phyloP scores from a whole-genome alignment of 2,329 filamentous ascomycete genomes.

The Diaporthe batatas region DNA sequence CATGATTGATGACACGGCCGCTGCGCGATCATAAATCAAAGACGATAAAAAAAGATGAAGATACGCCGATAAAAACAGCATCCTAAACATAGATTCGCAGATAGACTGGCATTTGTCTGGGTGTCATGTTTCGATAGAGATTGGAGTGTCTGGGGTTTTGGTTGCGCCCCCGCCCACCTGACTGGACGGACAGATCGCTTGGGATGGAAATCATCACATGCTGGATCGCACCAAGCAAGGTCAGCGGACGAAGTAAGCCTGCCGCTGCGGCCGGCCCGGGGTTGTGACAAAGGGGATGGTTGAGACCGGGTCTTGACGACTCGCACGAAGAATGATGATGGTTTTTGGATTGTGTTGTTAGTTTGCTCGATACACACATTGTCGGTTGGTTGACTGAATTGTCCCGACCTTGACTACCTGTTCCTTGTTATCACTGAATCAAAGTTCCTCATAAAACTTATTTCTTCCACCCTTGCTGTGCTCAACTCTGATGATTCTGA shows the following conservation, averaged over 20 bases:
- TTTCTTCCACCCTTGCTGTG: no score
- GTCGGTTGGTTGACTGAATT: not conserved
- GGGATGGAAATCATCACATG: not conserved
- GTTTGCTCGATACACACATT: not conserved
- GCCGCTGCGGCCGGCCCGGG: constrained; percentile 39
- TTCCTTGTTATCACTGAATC: not conserved
- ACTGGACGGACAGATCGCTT: constrained; percentile 17
- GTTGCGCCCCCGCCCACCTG: not conserved
- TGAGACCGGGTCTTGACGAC: not conserved
- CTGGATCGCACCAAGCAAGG: constrained; percentile 21
- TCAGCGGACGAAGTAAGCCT: constrained; percentile 35
- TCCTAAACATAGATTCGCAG: constrained; percentile 29
- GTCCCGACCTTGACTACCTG: not conserved
- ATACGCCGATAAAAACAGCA: constrained; percentile 33
- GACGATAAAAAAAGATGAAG: constrained; percentile 26
- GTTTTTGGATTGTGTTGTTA: not conserved
- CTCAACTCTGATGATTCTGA: no score
- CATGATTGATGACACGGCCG: not conserved
- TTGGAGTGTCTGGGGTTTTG: constrained; percentile 5
- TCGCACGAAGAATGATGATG: not conserved
- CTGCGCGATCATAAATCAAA: constrained; percentile 28
- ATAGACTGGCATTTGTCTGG: constrained; percentile 4
- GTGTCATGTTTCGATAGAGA: constrained; percentile 15
- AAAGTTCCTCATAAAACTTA: not conserved
- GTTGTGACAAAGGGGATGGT: constrained; percentile 11